Percentiles rank a stretch among this genome's conserved stretches.
Evolutionary conservation across 31 red algal genomes (phyloP).

Genomic region (Odonthalia washingtoniensis): DNA sequence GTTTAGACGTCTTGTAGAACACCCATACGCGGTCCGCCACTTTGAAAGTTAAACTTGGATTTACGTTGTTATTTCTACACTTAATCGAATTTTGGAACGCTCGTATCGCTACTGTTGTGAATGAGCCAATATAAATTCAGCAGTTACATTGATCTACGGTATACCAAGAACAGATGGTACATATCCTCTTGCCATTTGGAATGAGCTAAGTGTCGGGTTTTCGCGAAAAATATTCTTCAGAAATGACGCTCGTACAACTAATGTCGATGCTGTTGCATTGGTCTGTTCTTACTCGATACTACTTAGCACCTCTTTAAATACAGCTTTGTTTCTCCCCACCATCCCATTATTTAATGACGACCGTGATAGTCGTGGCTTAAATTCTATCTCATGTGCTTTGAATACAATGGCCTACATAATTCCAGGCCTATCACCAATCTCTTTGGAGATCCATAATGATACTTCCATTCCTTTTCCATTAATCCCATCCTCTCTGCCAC

Average conservation of each 20-base stretch:
- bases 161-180: neutral
- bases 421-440: slow-evolving; percentile 10
- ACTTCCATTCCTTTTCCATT: no score
- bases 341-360: slow-evolving; percentile 16
- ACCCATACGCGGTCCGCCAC: no score
- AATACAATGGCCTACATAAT: neutral
- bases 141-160: neutral
- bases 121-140: no score
- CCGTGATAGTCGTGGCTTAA: neutral
- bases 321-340: slow-evolving; percentile 16
- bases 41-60: no score
- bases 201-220: slow-evolving; percentile 1
- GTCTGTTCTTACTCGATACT: neutral
- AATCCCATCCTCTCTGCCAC: no score
- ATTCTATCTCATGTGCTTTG: neutral
- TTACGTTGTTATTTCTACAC: no score
- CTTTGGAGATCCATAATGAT: no score
- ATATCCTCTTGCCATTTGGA: slow-evolving; percentile 35
- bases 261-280: slow-evolving; percentile 5
- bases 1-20: no score
- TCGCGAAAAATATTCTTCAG: slow-evolving; percentile 18
- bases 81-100: no score
- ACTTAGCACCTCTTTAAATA: slow-evolving; percentile 18
- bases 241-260: slow-evolving; percentile 29
- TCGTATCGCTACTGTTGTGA: no score